Conservation (phyloP, 495 filamentous ascomycete genomes). For the Daldinia decipiens region DNA sequence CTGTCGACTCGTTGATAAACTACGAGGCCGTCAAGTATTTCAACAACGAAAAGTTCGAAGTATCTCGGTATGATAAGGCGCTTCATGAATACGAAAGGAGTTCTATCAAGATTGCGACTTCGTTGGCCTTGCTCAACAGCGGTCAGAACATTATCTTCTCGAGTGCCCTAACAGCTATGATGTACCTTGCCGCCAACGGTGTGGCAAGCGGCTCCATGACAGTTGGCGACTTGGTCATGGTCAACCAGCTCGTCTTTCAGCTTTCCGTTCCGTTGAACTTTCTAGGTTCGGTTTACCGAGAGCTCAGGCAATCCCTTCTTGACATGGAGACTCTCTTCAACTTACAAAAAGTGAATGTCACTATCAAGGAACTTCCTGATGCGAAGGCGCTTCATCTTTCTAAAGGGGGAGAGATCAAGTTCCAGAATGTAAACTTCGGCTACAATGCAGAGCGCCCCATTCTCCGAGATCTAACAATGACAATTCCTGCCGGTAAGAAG, state of each 20-base stretch:
- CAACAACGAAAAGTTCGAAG: slow-evolving; percentile 97
- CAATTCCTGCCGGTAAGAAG: slow-evolving; percentile 94
- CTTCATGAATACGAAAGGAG: slow-evolving; percentile 88
- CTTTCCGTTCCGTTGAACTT: slow-evolving; percentile 97
- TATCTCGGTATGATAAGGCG: slow-evolving; percentile 87
- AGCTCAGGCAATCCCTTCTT: slow-evolving; percentile 90
- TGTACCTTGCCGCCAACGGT: slow-evolving; percentile 92
- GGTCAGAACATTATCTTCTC: slow-evolving; percentile 99
- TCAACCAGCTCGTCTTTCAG: slow-evolving; percentile 98
- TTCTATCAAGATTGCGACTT: slow-evolving; percentile 96
- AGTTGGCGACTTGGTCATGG: slow-evolving; percentile 97
- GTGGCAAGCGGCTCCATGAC: slow-evolving; percentile 83
- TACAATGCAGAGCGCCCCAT: slow-evolving; percentile 91
- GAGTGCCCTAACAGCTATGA: slow-evolving; percentile 93
- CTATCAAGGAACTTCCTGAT: slow-evolving; percentile 77
- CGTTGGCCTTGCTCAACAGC: slow-evolving; percentile 90
- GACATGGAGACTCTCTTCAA: slow-evolving; percentile 99
- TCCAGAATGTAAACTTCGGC: slow-evolving; percentile 95
- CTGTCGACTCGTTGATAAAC: slow-evolving; percentile 96
- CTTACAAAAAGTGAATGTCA: slow-evolving; percentile 96
- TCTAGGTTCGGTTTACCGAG: slow-evolving; percentile 93
- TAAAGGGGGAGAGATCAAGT: slow-evolving; percentile 86
- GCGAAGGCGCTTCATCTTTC: slow-evolving; percentile 76
- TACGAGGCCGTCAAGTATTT: slow-evolving; percentile 99
- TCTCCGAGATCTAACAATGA: slow-evolving; percentile 82